Evolutionary conservation across 2,329 filamentous ascomycete genomes (phyloP), one percentile per base, ranked within the genome.

Genomic region (Diaporthe helianthi): DNA sequence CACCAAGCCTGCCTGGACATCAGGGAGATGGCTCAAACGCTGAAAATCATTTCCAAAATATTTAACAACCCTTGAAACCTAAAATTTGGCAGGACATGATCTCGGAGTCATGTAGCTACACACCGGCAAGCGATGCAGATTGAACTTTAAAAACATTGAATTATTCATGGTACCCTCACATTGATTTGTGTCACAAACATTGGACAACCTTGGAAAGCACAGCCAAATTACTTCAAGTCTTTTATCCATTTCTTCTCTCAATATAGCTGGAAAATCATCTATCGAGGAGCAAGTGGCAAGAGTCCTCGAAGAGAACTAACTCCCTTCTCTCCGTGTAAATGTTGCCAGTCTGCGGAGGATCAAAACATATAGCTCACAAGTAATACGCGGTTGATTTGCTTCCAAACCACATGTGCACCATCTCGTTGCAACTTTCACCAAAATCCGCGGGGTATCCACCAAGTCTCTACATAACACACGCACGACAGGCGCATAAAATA

Each of bases 391-490:
- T 9, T 49, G 19, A 49, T 49, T 49, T 44, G n/a, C 58, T 49
- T 44, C 29, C 44, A 41, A 63, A 63, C 44, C 44, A 49, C n/a
- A n/a, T n/a, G n/a, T n/a, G n/a, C n/a, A n/a, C 44, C 44, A 47
- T 63, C 44, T 49, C 58, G 29, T 63, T 36, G 9, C 58, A 63
- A 63, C 58, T 26, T 63, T 36, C 44, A 63, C 19, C n/a, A 31
- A 49, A 24, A 49, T 36, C 58, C 41, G n/a, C 44, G 44, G 58
- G 58, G 58, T 63, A 63, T 63, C 58, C 58, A 63, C 58, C 44
- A 49, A 63, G 9, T 36, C 26, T 63, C 58, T 63, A 63, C 58
- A 44, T 26, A 33, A 29, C 55, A 61, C 29, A 22, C 29, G 44
- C 55, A 22, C 55, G 24, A 33, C 58, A 33, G 10, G n/a, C 58